Percentiles rank a stretch among this genome's conserved stretches.
These are phyloP conservation scores for Capronia epimyces DNA, from an alignment of 2,329 filamentous ascomycete genomes.

Conservation along the genomic window DNA sequence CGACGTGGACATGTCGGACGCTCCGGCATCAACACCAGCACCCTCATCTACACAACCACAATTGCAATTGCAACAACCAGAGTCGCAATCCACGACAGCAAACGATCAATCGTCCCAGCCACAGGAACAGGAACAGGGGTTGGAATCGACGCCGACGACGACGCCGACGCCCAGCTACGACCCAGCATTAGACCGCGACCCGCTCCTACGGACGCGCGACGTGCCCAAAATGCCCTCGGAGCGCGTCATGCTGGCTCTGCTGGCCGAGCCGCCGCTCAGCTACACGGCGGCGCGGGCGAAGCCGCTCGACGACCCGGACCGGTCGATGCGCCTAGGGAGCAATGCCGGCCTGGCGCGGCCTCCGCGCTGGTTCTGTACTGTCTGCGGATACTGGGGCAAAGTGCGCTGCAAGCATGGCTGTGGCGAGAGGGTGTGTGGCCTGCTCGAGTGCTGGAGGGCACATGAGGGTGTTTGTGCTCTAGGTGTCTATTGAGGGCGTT, in stretches of 20 bases:
- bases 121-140: background rate
- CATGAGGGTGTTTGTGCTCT: constrained; percentile 38
- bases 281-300: constrained; percentile 44
- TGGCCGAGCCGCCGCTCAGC: constrained; percentile 44
- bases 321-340: too few relatives aligned
- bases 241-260: constrained; percentile 41
- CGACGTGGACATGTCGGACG: constrained; percentile 20
- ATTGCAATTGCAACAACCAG: background rate
- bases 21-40: constrained; percentile 14
- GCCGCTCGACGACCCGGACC: constrained; percentile 26
- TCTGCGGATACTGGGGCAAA: constrained; percentile 49
- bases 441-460: constrained; percentile 42
- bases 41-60: background rate
- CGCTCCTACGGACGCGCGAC: constrained; percentile 34
- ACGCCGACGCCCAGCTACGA: too few relatives aligned
- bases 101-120: too few relatives aligned
- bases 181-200: constrained; percentile 23
- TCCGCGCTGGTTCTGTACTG: constrained; percentile 42
- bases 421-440: constrained; percentile 43
- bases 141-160: background rate
- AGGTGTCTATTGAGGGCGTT: constrained; percentile 12
- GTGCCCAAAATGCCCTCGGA: constrained; percentile 44
- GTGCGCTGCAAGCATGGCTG: constrained; percentile 44
- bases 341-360: constrained; percentile 30
- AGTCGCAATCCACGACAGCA: too few relatives aligned